Percentiles rank a stretch among this genome's conserved stretches.
These are phyloP conservation scores for Solanum gandarillasii DNA, from an alignment of 257 asterid species.

Conservation along the genomic window DNA sequence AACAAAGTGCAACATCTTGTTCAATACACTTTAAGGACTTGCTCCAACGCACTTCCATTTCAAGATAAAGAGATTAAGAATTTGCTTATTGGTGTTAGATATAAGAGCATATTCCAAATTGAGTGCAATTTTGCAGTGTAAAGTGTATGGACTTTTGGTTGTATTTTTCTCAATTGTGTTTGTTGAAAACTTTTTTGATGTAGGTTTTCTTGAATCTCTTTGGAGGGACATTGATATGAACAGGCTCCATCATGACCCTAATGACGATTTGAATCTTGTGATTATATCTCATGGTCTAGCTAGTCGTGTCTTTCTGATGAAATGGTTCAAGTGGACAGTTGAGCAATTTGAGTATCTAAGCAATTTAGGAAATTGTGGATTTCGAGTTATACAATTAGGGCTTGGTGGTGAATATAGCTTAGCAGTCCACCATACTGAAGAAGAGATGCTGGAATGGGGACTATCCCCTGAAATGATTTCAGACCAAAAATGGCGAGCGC, in stretches of 20 bases:
- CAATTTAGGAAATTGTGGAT: slow-evolving; percentile 12
- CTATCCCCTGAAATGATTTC: slow-evolving; percentile 16
- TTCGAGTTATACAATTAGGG: slow-evolving; percentile 16
- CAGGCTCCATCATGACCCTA: slow-evolving; percentile 4
- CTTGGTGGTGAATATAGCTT: slow-evolving; percentile 17
- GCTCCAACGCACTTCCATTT: background rate
- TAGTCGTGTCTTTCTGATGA: slow-evolving; percentile 18
- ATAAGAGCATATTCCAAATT: background rate
- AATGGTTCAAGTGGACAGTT: slow-evolving; percentile 21
- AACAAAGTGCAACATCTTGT: background rate
- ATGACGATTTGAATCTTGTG: slow-evolving; percentile 15
- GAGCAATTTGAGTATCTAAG: slow-evolving; percentile 15
- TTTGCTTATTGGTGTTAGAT: background rate
- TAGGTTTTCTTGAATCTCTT: slow-evolving; percentile 20
- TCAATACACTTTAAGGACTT: background rate
- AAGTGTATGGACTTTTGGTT: background rate
- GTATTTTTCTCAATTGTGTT: background rate
- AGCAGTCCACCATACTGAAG: slow-evolving; percentile 19
- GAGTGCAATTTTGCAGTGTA: background rate
- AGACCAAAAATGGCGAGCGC: slow-evolving; percentile 19
- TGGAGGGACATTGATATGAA: slow-evolving; percentile 27
- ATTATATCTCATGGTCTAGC: slow-evolving; percentile 18
- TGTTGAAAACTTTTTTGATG: background rate
- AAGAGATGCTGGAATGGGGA: slow-evolving; percentile 20
- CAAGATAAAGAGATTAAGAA: background rate